Evolutionary conservation across 306 rosid genomes (phyloP), one percentile per base, ranked within the genome.

Genomic region (Alnus rubra): DNA sequence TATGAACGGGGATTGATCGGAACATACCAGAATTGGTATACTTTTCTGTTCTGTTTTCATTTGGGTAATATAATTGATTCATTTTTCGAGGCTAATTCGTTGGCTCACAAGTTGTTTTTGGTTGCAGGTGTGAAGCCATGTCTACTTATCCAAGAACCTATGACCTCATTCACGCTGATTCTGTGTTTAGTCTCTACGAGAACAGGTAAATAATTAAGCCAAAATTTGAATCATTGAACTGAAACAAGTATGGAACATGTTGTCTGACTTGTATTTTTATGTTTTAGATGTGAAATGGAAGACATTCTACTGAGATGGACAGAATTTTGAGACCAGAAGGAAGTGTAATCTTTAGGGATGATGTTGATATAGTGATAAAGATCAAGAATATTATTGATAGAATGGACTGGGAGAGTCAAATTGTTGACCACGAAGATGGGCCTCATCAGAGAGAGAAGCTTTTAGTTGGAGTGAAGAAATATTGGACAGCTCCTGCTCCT

Each of bases 61-160:
- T 64, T 42, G 15, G 1, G 31, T 23, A 23, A 23, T 23, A 23
- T 23, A 23, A 23, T 62, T n/a, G 33, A 2, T 75, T 4, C 16
- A 4, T 51, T 39, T 71, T 4, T 51, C 3, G 60, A 0, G 70
- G 30, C 45, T 14, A n/a, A n/a, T n/a, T 1, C 75, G 67, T 51
- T 31, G 1, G 53, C 58, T 78, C 30, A 69, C 45, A 33, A 37
- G 11, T 72, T n/a, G 2, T 42, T n/a, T 3, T 78, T 82, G 23
- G 7, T 80, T 80, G 73, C 89, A 93, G 98, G 97, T 90, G 97
- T 81, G 98, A 94, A 78, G 98, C 96, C 70, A 88, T 94, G 97
- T 94, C 97, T 71, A 94, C 97, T 33, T 90, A 92, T 87, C 98
- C 97, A 62, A 89, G 98, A 81, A 90, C 96, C 45, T 94, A 92